phyloP scores from a whole-genome alignment of 768 basidiomycete species.

The Peribolospora baueri region DNA sequence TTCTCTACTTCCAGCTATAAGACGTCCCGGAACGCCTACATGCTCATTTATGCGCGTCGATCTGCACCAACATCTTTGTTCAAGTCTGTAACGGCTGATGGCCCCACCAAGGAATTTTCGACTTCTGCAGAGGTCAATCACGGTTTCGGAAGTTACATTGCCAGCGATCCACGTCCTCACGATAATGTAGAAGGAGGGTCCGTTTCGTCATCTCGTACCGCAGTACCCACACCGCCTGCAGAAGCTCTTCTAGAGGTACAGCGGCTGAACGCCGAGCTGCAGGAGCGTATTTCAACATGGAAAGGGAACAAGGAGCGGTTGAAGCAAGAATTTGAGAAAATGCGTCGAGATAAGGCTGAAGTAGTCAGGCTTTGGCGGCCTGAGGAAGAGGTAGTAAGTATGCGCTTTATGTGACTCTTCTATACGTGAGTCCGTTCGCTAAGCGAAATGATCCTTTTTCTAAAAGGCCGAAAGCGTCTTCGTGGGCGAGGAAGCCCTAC shows the following conservation, averaged over 20 bases:
- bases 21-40: conserved; percentile 39
- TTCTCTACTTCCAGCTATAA: neutral
- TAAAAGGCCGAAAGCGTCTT: conserved; percentile 31
- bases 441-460: neutral
- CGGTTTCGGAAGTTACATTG: neutral
- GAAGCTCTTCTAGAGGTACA: conserved; percentile 33
- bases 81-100: neutral
- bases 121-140: neutral
- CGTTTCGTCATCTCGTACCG: neutral
- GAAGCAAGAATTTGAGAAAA: conserved; percentile 26
- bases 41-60: conserved; percentile 63
- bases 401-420: neutral
- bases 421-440: neutral
- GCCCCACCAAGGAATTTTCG: too few relatives aligned
- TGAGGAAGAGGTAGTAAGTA: conserved; percentile 26
- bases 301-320: conserved; percentile 16
- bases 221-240: conserved; percentile 28
- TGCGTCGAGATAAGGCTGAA: conserved; percentile 31
- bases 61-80: conserved; percentile 4
- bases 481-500: conserved; percentile 35
- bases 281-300: conserved; percentile 30
- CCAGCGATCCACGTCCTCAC: neutral
- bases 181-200: too few relatives aligned
- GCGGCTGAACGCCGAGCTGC: conserved; percentile 32
- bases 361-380: conserved; percentile 43